A percentile compares a stretch with the other conserved stretches of the same genome.
These are phyloP conservation scores for Calonectria hongkongensis DNA, from an alignment of 2,329 filamentous ascomycete species.

Conservation along the genomic window DNA sequence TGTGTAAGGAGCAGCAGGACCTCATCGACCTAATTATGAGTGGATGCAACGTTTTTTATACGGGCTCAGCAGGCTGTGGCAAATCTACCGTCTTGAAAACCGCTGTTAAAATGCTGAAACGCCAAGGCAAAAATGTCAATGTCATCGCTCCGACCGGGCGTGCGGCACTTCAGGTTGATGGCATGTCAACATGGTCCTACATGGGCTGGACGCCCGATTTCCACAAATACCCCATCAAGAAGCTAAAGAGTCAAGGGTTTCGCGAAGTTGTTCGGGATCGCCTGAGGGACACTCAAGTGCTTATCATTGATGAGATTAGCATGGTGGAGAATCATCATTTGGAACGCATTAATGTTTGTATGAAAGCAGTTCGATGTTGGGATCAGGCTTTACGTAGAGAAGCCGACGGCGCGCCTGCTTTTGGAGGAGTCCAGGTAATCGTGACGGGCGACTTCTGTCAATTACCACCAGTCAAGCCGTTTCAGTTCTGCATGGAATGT, in stretches of 20 bases:
- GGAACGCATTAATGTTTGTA: slow-evolving; percentile 47
- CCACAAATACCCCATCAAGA: slow-evolving; percentile 45
- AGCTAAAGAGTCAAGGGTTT: neutral
- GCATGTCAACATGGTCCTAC: slow-evolving; percentile 74
- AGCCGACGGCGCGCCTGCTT: slow-evolving; percentile 39
- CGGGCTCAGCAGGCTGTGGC: slow-evolving; percentile 73
- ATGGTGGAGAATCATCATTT: slow-evolving; percentile 74
- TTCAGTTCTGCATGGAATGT: slow-evolving; percentile 56
- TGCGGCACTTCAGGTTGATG: slow-evolving; percentile 74
- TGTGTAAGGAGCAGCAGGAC: slow-evolving; percentile 52
- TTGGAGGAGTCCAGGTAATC: slow-evolving; percentile 54
- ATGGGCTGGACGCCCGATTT: slow-evolving; percentile 70
- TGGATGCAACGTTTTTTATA: slow-evolving; percentile 78
- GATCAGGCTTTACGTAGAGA: neutral
- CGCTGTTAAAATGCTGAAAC: slow-evolving; percentile 42
- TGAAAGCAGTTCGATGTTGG: slow-evolving; percentile 56
- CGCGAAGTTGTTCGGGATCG: slow-evolving; percentile 54
- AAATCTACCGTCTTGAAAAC: slow-evolving; percentile 55
- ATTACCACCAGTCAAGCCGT: slow-evolving; percentile 75
- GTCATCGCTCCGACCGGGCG: slow-evolving; percentile 77
- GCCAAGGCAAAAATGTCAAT: slow-evolving; percentile 58
- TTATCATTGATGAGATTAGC: slow-evolving; percentile 81
- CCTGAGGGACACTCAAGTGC: slow-evolving; percentile 68
- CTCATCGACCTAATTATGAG: slow-evolving; percentile 66
- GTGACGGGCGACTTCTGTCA: slow-evolving; percentile 73